These are phyloP conservation scores for Cronartium quercuum DNA, from an alignment of 1,284 basidiomycete species.

Conservation along the genomic window DNA sequence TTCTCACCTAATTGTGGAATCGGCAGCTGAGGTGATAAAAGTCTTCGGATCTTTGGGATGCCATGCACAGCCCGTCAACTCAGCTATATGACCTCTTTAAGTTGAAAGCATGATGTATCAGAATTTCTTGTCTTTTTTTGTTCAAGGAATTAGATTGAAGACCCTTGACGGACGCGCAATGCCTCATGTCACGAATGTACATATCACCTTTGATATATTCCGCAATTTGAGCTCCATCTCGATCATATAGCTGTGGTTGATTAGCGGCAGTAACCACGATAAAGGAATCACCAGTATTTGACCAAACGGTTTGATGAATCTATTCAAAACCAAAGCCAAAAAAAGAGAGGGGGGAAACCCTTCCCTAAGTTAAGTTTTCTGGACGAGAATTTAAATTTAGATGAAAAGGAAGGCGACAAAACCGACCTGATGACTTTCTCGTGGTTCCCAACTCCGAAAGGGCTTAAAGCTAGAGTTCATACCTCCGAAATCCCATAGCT, in stretches of 20 bases:
- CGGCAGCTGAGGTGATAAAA: slow-evolving; percentile 89
- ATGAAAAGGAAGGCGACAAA: neutral
- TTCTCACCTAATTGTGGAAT: slow-evolving; percentile 80
- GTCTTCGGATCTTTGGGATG: slow-evolving; percentile 73
- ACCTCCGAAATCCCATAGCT: slow-evolving; percentile 98
- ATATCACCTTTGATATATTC: slow-evolving; percentile 91
- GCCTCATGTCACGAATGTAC: slow-evolving; percentile 96
- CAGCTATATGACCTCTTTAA: slow-evolving; percentile 82
- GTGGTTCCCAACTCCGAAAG: slow-evolving; percentile 91
- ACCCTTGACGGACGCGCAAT: slow-evolving; percentile 65
- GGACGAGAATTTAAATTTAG: neutral
- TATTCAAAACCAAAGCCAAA: slow-evolving; percentile 47
- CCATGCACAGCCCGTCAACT: slow-evolving; percentile 82
- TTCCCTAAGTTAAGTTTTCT: neutral
- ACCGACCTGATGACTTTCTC: slow-evolving; percentile 81
- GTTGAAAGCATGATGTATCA: neutral
- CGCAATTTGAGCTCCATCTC: slow-evolving; percentile 70
- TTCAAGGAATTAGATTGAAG: neutral
- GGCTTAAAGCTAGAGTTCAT: slow-evolving; percentile 81
- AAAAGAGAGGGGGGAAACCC: neutral
- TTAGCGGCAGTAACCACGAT: slow-evolving; percentile 79
- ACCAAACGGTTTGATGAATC: slow-evolving; percentile 83
- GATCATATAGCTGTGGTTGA: slow-evolving; percentile 79
- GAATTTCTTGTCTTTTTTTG: neutral
- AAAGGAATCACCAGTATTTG: slow-evolving; percentile 74